Evolutionary conservation across 768 basidiomycete species (phyloP).

Genomic region (Sarcodon aspratus): DNA sequence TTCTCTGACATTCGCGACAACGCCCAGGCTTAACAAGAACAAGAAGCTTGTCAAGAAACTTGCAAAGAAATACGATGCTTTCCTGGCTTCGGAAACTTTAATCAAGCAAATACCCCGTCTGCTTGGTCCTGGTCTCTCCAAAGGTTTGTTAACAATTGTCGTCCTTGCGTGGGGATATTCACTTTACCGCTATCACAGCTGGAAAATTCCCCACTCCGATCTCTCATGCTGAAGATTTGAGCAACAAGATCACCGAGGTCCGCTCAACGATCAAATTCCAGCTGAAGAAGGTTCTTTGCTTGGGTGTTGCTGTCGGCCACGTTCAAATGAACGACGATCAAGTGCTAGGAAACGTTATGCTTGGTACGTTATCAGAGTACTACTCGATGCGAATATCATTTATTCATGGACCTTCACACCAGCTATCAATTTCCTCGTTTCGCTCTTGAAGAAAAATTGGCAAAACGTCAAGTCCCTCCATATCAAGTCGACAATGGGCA

Average conservation of each 20-base stretch:
- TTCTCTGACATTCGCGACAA: background rate
- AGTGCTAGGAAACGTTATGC: slow-evolving; percentile 94
- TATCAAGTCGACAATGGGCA: slow-evolving; percentile 99
- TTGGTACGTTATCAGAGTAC: slow-evolving; percentile 43
- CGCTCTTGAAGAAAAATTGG: slow-evolving; percentile 99
- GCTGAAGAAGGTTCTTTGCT: slow-evolving; percentile 97
- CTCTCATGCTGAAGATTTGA: slow-evolving; percentile 82
- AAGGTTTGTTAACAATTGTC: slow-evolving; percentile 42
- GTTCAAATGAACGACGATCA: slow-evolving; percentile 97
- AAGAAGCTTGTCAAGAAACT: slow-evolving; percentile 99
- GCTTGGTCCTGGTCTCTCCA: slow-evolving; percentile 98
- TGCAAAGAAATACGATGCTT: slow-evolving; percentile 99
- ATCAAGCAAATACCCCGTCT: slow-evolving; percentile 99
- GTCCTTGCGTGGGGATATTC: background rate
- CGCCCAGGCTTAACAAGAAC: slow-evolving; percentile 90
- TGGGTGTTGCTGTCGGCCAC: slow-evolving; percentile 98
- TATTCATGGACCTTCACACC: background rate
- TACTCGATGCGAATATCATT: background rate
- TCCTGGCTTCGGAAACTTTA: slow-evolving; percentile 92
- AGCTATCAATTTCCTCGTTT: slow-evolving; percentile 99
- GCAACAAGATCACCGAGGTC: slow-evolving; percentile 87
- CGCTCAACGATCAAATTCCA: slow-evolving; percentile 99
- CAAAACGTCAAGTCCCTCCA: slow-evolving; percentile 98
- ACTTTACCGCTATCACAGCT: slow-evolving; percentile 32
- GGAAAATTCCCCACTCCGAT: slow-evolving; percentile 99